Conservation (phyloP, 1,139 yeast species). For the Suhomyces yuchorum region DNA sequence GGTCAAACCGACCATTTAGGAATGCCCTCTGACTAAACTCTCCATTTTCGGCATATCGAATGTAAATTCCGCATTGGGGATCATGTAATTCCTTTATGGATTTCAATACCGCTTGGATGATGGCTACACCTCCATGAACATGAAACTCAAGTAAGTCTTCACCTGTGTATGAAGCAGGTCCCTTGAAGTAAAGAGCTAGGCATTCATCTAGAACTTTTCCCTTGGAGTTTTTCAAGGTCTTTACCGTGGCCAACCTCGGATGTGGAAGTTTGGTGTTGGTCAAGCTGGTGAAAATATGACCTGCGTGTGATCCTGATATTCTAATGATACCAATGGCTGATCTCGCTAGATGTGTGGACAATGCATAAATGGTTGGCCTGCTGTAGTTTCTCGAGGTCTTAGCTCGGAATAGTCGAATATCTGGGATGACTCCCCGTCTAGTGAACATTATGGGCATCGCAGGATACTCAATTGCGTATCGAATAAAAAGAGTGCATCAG, state of each 20-base stretch:
- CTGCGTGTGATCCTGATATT: constrained; percentile 71
- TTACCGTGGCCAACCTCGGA: constrained; percentile 57
- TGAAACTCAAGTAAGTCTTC: constrained; percentile 88
- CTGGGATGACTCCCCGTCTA: not conserved
- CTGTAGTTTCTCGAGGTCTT: not conserved
- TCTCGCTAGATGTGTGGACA: constrained; percentile 79
- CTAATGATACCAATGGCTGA: constrained; percentile 89
- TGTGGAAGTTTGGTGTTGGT: constrained; percentile 47
- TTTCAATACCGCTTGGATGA: constrained; percentile 64
- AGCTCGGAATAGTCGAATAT: not conserved
- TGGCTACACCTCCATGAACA: constrained; percentile 92
- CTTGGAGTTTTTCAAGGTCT: constrained; percentile 52
- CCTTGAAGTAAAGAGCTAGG: constrained; percentile 63
- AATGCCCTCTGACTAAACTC: constrained; percentile 89
- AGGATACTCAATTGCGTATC: not conserved
- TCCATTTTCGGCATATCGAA: constrained; percentile 89
- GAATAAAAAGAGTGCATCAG: not conserved
- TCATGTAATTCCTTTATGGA: constrained; percentile 60
- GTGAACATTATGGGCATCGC: constrained; percentile 4
- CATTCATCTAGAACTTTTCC: constrained; percentile 70
- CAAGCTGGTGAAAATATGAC: constrained; percentile 46
- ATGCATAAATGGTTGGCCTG: constrained; percentile 78
- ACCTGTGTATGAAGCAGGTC: constrained; percentile 89
- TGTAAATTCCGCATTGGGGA: constrained; percentile 40
- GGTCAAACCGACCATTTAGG: constrained; percentile 62